A percentile compares a stretch with the other conserved stretches of the same genome.
Evolutionary conservation across 2,329 filamentous ascomycete species (phyloP).

Genomic region (Lecanicillium sp.): DNA sequence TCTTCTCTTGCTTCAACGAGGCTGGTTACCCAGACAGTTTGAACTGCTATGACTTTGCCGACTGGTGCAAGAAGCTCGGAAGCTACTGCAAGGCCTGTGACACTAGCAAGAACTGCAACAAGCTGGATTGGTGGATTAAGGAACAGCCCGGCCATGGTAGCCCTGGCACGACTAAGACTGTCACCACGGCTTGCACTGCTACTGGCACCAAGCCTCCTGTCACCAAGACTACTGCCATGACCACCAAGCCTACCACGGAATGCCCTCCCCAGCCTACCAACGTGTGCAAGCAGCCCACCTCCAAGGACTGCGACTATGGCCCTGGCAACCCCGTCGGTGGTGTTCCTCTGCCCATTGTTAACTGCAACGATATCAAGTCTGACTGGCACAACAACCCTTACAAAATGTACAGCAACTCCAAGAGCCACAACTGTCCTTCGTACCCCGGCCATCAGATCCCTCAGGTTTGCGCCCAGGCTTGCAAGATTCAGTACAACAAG

Average conservation of each 20-base stretch:
- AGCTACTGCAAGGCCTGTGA: slow-evolving; percentile 35
- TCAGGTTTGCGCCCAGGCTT: slow-evolving; percentile 42
- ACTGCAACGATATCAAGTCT: slow-evolving; percentile 41
- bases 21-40: slow-evolving; percentile 42
- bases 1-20: slow-evolving; percentile 40
- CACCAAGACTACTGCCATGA: slow-evolving; percentile 20
- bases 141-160: slow-evolving; percentile 29
- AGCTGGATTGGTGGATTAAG: slow-evolving; percentile 33
- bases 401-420: slow-evolving; percentile 41
- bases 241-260: slow-evolving; percentile 21
- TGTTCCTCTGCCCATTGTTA: slow-evolving; percentile 43
- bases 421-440: slow-evolving; percentile 33
- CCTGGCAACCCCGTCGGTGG: slow-evolving; percentile 50
- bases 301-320: slow-evolving; percentile 56
- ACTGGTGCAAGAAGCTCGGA: slow-evolving; percentile 39
- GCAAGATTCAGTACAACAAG: slow-evolving; percentile 41
- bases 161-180: slow-evolving; percentile 24
- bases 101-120: slow-evolving; percentile 26
- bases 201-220: slow-evolving; percentile 20
- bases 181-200: slow-evolving; percentile 20
- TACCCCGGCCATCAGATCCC: slow-evolving; percentile 29
- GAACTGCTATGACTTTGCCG: slow-evolving; percentile 40
- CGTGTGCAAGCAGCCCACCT: slow-evolving; percentile 45
- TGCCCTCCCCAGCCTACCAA: slow-evolving; percentile 39
- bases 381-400: slow-evolving; percentile 36